Evolutionary conservation across 2,329 filamentous ascomycete species (phyloP).

Genomic region (Lasiodiplodia hormozganensis): DNA sequence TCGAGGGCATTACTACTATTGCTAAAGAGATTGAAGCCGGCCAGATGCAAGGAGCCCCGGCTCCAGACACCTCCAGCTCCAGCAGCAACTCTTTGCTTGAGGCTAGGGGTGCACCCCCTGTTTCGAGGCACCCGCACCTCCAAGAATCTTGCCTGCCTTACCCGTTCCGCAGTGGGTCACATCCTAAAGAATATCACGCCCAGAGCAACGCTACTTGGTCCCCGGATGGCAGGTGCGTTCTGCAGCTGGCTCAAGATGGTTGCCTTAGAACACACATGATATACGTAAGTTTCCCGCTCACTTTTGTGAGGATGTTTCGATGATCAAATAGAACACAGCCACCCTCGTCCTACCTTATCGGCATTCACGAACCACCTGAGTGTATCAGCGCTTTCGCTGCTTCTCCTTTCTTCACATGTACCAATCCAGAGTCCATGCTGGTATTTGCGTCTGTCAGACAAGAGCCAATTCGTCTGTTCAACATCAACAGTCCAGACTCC

Average conservation of each 20-base stretch:
- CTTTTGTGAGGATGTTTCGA: conserved; percentile 9
- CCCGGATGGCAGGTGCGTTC: conserved; percentile 63
- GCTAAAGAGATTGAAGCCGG: no score
- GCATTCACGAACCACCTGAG: conserved; percentile 50
- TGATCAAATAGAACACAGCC: conserved; percentile 40
- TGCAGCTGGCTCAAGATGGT: conserved; percentile 61
- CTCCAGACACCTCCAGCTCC: not conserved
- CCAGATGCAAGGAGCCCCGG: not conserved
- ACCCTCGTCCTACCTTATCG: conserved; percentile 50
- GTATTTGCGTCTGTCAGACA: conserved; percentile 61
- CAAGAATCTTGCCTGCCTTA: not conserved
- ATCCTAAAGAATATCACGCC: not conserved
- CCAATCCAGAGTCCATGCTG: conserved; percentile 57
- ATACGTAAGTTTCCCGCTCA: not conserved
- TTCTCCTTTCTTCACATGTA: conserved; percentile 62
- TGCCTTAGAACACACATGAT: conserved; percentile 46
- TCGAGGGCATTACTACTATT: not conserved
- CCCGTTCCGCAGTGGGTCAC: not conserved
- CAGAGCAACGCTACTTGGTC: conserved; percentile 45
- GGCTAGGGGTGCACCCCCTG: not conserved
- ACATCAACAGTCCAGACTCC: conserved; percentile 51
- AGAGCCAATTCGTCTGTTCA: conserved; percentile 60
- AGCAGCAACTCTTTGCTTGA: not conserved
- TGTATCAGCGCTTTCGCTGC: conserved; percentile 61
- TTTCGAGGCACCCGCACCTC: not conserved